These are phyloP conservation scores for Lasiosphaeria ovina DNA, from an alignment of 495 filamentous ascomycete species.

Conservation along the genomic window DNA sequence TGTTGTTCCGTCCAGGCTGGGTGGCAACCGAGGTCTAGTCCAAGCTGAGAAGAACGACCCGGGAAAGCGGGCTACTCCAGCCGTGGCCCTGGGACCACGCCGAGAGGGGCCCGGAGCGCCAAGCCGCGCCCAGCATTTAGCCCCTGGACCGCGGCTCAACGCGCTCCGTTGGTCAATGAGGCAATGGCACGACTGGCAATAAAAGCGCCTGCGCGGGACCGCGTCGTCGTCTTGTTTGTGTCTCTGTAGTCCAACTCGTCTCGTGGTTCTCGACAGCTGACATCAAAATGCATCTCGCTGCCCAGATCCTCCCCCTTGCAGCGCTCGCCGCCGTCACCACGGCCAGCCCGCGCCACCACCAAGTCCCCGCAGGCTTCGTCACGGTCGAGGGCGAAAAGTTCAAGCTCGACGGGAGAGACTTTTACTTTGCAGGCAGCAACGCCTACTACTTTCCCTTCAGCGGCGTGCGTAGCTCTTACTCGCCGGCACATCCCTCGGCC, in stretches of 20 bases:
- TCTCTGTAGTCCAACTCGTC: neutral
- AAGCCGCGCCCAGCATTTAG: slow-evolving; percentile 7
- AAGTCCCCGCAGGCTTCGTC: slow-evolving; percentile 42
- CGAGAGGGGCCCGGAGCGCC: slow-evolving; percentile 5
- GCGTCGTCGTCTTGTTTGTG: neutral
- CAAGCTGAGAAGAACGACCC: too few relatives aligned
- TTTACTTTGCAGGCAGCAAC: slow-evolving; percentile 69
- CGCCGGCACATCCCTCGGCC: neutral
- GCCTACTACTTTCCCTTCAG: slow-evolving; percentile 68
- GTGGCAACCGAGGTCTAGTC: neutral
- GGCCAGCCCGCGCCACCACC: slow-evolving; percentile 10
- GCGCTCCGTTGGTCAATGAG: slow-evolving; percentile 9
- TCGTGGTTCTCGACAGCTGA: neutral
- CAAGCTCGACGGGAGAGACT: slow-evolving; percentile 60
- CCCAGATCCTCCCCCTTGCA: slow-evolving; percentile 7
- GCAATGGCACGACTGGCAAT: neutral
- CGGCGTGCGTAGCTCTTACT: slow-evolving; percentile 29
- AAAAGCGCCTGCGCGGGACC: neutral
- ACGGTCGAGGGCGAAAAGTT: slow-evolving; percentile 56
- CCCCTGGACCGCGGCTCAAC: slow-evolving; percentile 15
- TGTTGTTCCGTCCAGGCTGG: too few relatives aligned
- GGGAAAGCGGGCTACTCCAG: neutral
- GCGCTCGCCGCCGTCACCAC: slow-evolving; percentile 9
- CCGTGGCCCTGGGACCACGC: slow-evolving; percentile 5
- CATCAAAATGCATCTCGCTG: slow-evolving; percentile 10